Conservation (phyloP, 495 filamentous ascomycete species). For the Neurospora sp. region DNA sequence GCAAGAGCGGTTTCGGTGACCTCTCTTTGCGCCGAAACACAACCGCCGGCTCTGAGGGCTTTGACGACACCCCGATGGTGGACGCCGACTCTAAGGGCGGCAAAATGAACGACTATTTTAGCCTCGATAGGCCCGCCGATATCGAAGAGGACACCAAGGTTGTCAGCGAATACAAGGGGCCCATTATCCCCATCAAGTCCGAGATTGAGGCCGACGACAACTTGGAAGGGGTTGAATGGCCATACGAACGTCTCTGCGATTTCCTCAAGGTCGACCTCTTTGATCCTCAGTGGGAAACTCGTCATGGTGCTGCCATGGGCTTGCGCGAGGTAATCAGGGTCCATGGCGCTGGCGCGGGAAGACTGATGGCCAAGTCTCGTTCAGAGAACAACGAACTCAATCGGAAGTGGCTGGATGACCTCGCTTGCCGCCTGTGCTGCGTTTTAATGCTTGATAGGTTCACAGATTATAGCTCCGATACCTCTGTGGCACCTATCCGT, state of each 20-base stretch:
- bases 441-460: slow-evolving; percentile 97
- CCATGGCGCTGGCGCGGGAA: slow-evolving; percentile 85
- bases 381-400: slow-evolving; percentile 71
- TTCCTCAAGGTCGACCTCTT: slow-evolving; percentile 88
- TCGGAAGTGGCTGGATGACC: slow-evolving; percentile 77
- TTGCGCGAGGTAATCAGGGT: slow-evolving; percentile 85
- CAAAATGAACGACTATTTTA: slow-evolving; percentile 83
- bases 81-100: slow-evolving; percentile 51
- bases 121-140: slow-evolving; percentile 58
- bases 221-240: slow-evolving; percentile 81
- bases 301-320: slow-evolving; percentile 96
- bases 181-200: slow-evolving; percentile 49
- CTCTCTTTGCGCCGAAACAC: slow-evolving; percentile 62
- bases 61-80: slow-evolving; percentile 51
- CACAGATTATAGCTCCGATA: slow-evolving; percentile 95
- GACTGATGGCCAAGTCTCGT: slow-evolving; percentile 57
- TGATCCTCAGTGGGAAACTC: slow-evolving; percentile 88
- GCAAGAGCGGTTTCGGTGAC: slow-evolving; percentile 72
- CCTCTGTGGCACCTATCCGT: slow-evolving; percentile 87
- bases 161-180: slow-evolving; percentile 92
- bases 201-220: slow-evolving; percentile 58
- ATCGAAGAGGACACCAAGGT: slow-evolving; percentile 84
- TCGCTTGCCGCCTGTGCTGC: slow-evolving; percentile 84
- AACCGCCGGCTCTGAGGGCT: slow-evolving; percentile 37
- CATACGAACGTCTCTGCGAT: slow-evolving; percentile 86